phyloP scores from a whole-genome alignment of 495 filamentous ascomycete species.

The Tetracladium marchalianum region DNA sequence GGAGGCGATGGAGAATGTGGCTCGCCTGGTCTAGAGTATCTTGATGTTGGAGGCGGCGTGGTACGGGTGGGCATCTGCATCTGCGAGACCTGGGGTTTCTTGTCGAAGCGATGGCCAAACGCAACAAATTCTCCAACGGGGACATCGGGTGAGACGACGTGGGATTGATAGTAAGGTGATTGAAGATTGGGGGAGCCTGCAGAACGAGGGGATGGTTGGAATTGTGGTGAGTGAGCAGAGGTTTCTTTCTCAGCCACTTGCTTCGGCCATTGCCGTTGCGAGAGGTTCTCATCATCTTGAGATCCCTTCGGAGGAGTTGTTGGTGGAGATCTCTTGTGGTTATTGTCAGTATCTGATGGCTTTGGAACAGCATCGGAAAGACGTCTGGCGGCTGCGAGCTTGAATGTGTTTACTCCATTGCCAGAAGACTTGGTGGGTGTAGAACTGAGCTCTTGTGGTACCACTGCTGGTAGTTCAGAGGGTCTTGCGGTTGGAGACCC shows the following conservation, averaged over 20 bases:
- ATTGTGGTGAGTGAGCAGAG: too few relatives aligned
- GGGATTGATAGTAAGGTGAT: too few relatives aligned
- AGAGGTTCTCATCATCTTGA: neutral
- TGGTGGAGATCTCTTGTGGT: neutral
- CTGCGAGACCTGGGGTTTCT: too few relatives aligned
- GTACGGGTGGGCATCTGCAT: constrained; percentile 6
- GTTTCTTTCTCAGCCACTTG: too few relatives aligned
- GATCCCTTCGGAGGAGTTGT: neutral
- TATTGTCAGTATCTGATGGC: neutral
- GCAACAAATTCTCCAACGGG: too few relatives aligned
- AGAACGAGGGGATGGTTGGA: too few relatives aligned
- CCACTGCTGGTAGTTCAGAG: constrained; percentile 5
- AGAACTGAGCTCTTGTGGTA: constrained; percentile 1
- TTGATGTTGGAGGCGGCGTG: neutral
- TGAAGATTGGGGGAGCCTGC: too few relatives aligned
- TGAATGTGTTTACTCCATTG: too few relatives aligned
- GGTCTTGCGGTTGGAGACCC: neutral
- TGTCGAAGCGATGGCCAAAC: too few relatives aligned
- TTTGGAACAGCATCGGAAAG: neutral
- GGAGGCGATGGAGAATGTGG: neutral
- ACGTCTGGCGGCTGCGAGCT: neutral
- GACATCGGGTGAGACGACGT: too few relatives aligned
- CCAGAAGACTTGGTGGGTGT: neutral
- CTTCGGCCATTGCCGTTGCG: neutral
- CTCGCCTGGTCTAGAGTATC: neutral